A percentile compares a stretch with the other conserved stretches of the same genome.
Evolutionary conservation across 495 filamentous ascomycete species (phyloP).

Genomic region (Jackrogersella minutella): DNA sequence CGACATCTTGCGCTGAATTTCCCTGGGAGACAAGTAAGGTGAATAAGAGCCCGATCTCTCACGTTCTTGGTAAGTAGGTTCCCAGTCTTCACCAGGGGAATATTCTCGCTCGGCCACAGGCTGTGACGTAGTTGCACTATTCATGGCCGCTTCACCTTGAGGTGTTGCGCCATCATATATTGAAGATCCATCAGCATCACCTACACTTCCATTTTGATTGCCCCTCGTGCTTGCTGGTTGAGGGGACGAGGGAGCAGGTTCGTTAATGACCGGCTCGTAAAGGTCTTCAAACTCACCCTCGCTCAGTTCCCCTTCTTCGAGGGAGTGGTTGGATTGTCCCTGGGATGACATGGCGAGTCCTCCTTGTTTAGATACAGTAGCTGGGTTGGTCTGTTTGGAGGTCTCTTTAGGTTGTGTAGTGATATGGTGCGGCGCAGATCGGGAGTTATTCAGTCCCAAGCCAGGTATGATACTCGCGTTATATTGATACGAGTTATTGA

Average conservation of each 20-base stretch:
- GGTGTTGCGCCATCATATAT: conserved; percentile 42
- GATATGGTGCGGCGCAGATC: conserved; percentile 20
- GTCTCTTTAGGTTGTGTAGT: no score
- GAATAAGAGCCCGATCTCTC: conserved; percentile 62
- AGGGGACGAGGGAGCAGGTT: conserved; percentile 23
- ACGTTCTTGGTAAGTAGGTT: conserved; percentile 40
- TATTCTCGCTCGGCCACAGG: conserved; percentile 36
- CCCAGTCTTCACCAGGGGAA: conserved; percentile 41
- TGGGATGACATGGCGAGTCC: conserved; percentile 3
- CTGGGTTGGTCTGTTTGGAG: conserved; percentile 6
- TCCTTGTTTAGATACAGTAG: conserved; percentile 8
- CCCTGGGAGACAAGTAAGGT: conserved; percentile 58
- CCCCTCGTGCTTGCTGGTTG: conserved; percentile 14
- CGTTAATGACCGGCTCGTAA: conserved; percentile 47
- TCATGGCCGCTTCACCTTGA: conserved; percentile 26
- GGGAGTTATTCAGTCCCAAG: conserved; percentile 44
- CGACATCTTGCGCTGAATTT: conserved; percentile 47
- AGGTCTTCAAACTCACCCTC: conserved; percentile 66
- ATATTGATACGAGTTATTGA: conserved; percentile 48
- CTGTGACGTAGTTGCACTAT: conserved; percentile 27
- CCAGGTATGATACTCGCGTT: conserved; percentile 55
- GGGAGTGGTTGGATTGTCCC: conserved; percentile 26
- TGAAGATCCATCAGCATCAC: conserved; percentile 42
- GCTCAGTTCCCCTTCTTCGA: conserved; percentile 80
- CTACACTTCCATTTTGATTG: conserved; percentile 32